Base-by-base conservation (phyloP, 2,329 filamentous ascomycete species). In the Trichoderma atrobrunneum region DNA sequence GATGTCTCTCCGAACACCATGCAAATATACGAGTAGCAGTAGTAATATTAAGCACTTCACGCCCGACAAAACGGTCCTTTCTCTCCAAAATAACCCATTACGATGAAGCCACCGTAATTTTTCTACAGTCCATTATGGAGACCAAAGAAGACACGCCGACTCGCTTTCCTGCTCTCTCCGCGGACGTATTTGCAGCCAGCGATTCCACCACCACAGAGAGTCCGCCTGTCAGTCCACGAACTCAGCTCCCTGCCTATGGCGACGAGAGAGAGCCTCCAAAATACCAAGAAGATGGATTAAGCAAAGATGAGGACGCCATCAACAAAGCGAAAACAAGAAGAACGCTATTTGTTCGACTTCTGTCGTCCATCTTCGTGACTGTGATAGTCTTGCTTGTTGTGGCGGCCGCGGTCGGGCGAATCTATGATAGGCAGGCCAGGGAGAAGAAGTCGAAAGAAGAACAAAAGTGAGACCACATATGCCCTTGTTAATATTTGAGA, bases 341-440 rank as follows among this genome's bases (percentile, higher is more conserved):
- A 24, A 75, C 72, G 5, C 60, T 76, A 11, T 70, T 75, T 26
- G 71, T 78, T 28, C 68, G 75, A 24, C 72, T 78, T 24, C 26
- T 76, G 54, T 70, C 77, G 2, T 77, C 76, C 6, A 72, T 78
- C 3, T 76, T 78, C 34, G 73, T 78, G 65, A 71, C 74, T 5
- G 73, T 76, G 6, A 69, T 78, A 8, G 76, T 78, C 4, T 74
- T 75, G 0, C 70, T 78, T 7, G 72, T 77, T 16, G 75, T 77
- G 2, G 77, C 77, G 7, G 77, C 75, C 21, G 76, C 75, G 6
- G 75, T 78, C 10, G 74, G 73, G 21, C 75, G 73, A 66, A 76
- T 77, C 3, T 34, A 71, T 6, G 28, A 60, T 28, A 36, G 51
- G 24, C 54, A 70, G 36, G 51, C 56, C 24, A 56, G 54, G 36